Percentiles rank a stretch among this genome's conserved stretches.
phyloP scores from a whole-genome alignment of 2,329 filamentous ascomycete genomes.

The Neofusicoccum cordaticola region DNA sequence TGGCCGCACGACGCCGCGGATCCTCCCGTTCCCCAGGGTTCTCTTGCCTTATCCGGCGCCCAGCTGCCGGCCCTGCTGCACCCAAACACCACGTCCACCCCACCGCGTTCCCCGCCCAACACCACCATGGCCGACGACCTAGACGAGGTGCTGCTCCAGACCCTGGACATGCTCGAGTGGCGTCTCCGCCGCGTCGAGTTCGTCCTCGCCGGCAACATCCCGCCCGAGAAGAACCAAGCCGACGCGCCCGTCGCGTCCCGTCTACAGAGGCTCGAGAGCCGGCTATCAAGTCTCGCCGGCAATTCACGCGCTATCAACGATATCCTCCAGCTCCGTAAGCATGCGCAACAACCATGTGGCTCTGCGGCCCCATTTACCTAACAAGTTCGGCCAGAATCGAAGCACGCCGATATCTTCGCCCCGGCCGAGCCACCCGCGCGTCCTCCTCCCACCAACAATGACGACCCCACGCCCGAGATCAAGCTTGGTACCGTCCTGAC shows the following conservation, averaged over 20 bases:
- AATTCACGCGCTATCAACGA: conserved; percentile 40
- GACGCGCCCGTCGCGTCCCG: conserved; percentile 31
- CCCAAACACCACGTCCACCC: not conserved
- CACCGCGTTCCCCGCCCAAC: not conserved
- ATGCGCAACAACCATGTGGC: not conserved
- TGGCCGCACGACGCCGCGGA: conserved; percentile 2
- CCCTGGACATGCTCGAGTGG: conserved; percentile 44
- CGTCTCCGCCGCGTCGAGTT: conserved; percentile 45
- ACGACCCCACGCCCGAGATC: conserved; percentile 18
- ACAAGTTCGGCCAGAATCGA: conserved; percentile 29
- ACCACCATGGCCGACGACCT: conserved; percentile 29
- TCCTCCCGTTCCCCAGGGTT: conserved; percentile 8
- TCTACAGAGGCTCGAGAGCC: conserved; percentile 36
- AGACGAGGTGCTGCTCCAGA: conserved; percentile 40
- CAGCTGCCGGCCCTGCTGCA: not conserved
- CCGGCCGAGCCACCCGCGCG: conserved; percentile 10
- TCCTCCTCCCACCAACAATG: conserved; percentile 6
- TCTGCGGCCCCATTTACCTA: not conserved
- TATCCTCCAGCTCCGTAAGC: conserved; percentile 38
- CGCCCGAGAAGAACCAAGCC: conserved; percentile 25
- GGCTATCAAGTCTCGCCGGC: conserved; percentile 38
- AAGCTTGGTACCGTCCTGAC: conserved; percentile 42
- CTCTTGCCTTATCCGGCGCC: conserved; percentile 7
- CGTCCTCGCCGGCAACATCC: conserved; percentile 36
- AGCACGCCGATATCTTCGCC: conserved; percentile 40